Evolutionary conservation across 352 stramenopile species (phyloP).

Genomic region (Globisporangium uncinulatum): DNA sequence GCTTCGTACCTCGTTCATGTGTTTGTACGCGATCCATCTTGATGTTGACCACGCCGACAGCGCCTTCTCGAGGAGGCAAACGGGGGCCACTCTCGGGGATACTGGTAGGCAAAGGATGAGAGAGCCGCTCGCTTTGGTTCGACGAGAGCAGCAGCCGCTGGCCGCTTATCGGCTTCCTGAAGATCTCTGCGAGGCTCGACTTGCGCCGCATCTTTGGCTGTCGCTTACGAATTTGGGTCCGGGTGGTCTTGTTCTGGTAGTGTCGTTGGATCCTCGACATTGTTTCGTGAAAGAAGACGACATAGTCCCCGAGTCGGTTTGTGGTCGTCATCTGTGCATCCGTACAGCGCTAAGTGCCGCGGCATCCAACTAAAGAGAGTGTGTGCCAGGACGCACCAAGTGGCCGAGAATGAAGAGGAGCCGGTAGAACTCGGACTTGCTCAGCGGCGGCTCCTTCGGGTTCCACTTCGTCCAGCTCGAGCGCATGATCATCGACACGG

Average conservation of each 20-base stretch:
- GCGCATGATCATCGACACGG: constrained; percentile 70
- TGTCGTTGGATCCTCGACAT: constrained; percentile 45
- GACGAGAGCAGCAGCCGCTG: constrained; percentile 4
- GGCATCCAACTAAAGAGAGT: neutral
- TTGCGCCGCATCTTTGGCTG: constrained; percentile 25
- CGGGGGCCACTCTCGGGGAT: neutral
- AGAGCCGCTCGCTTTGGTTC: constrained; percentile 11
- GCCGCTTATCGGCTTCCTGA: constrained; percentile 4
- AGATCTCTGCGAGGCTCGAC: constrained; percentile 26
- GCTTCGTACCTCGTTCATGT: constrained; percentile 17
- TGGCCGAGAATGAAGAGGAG: constrained; percentile 71
- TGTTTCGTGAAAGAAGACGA: constrained; percentile 71
- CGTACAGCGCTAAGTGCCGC: neutral
- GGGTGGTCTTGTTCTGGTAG: constrained; percentile 36
- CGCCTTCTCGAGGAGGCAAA: constrained; percentile 5
- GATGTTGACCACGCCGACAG: constrained; percentile 18
- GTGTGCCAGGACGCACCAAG: constrained; percentile 29
- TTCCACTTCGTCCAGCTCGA: constrained; percentile 67
- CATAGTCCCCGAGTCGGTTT: constrained; percentile 62
- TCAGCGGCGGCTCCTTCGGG: constrained; percentile 42
- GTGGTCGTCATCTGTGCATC: constrained; percentile 57
- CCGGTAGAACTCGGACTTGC: constrained; percentile 51
- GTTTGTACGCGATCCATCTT: constrained; percentile 27
- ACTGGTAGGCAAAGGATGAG: neutral
- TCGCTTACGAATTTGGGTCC: constrained; percentile 16